Base-by-base conservation (phyloP, 495 filamentous ascomycete genomes). In the Penicillium manginii region DNA sequence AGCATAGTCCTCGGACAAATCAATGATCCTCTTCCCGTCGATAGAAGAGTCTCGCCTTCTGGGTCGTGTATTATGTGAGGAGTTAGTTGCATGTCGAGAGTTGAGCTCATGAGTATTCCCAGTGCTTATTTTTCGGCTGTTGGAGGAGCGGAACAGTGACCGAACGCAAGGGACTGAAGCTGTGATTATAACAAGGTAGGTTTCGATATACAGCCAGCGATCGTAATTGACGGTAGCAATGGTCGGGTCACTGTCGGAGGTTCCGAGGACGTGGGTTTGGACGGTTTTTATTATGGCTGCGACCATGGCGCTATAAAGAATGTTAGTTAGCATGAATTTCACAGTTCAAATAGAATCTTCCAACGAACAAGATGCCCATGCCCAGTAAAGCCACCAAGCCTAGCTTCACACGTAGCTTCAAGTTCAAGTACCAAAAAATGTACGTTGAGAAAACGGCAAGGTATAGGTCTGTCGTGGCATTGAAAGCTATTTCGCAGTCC, bases 371-470 rank as follows among this genome's bases (percentile, higher is more conserved):
- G 23, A 76, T 66, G 0, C 81, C 81, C 22, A 81, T 60, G 4
- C 80, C 72, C 7, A 83, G 69, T 6, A 82, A 67, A 18, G 61
- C 37, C 4, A 73, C 68, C 40, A 84, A 60, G n/a, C 76, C 75
- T 3, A 82, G 35, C 65, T 83, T 84, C 50, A 81, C 73, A 33
- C 66, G 69, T 12, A 70, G 21, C 4, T 70, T 63, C 29, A 84
- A 56, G 45, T 81, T 76, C 47, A 84, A 53, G 39, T 63, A 69
- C 68, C 69, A 81, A 49, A 83, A 77, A 21, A 81, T 69, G 21
- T 67, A 62, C 3, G 72, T 71, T 8, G 81, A 78, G 53, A 81
- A 81, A 0, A 74, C 56, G n/a, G 81, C 80, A 31, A 84, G 74
- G 31, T 78, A 80, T 1, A 83, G 63, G 50, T 84, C 81, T 12